Percentiles rank a stretch among this genome's conserved stretches.
Evolutionary conservation across 1,284 basidiomycete genomes (phyloP).

Genomic region (Vanrija sp.): DNA sequence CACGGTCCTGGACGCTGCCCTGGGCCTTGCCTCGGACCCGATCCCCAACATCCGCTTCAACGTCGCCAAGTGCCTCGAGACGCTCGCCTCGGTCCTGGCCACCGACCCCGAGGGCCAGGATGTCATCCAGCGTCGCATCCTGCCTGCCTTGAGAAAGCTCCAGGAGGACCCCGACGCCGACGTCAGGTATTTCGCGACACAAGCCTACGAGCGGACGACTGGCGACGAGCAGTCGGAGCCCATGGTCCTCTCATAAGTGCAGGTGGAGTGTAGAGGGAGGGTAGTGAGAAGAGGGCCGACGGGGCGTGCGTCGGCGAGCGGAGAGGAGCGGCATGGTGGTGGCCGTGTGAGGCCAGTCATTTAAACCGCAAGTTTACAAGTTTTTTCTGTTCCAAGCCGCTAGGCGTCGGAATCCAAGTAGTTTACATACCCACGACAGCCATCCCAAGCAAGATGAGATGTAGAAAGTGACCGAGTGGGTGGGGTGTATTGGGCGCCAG

Average conservation of each 20-base stretch:
- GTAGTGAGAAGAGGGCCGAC: too few relatives aligned
- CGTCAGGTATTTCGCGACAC: conserved; percentile 57
- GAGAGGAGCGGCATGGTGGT: too few relatives aligned
- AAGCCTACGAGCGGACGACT: conserved; percentile 47
- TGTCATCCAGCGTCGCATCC: conserved; percentile 67
- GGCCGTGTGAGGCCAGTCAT: too few relatives aligned
- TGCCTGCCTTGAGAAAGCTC: conserved; percentile 79
- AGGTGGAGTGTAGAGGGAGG: background rate
- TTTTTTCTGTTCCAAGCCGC: too few relatives aligned
- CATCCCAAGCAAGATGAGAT: background rate
- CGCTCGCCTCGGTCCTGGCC: conserved; percentile 69
- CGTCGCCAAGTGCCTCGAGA: conserved; percentile 90
- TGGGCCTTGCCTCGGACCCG: conserved; percentile 80
- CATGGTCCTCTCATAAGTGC: conserved; percentile 25
- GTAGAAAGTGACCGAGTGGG: too few relatives aligned
- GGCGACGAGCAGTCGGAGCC: conserved; percentile 38
- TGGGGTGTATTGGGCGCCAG: too few relatives aligned
- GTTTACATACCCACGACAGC: too few relatives aligned
- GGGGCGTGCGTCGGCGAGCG: too few relatives aligned
- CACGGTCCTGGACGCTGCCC: conserved; percentile 80
- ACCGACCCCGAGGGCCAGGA: conserved; percentile 67
- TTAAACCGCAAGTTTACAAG: background rate
- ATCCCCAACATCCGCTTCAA: conserved; percentile 99
- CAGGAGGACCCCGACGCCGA: conserved; percentile 92
- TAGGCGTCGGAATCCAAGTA: too few relatives aligned